Evolutionary conservation across 2,329 filamentous ascomycete species (phyloP), one percentile per base, ranked within the genome.

Genomic region (Penicillium sp.): DNA sequence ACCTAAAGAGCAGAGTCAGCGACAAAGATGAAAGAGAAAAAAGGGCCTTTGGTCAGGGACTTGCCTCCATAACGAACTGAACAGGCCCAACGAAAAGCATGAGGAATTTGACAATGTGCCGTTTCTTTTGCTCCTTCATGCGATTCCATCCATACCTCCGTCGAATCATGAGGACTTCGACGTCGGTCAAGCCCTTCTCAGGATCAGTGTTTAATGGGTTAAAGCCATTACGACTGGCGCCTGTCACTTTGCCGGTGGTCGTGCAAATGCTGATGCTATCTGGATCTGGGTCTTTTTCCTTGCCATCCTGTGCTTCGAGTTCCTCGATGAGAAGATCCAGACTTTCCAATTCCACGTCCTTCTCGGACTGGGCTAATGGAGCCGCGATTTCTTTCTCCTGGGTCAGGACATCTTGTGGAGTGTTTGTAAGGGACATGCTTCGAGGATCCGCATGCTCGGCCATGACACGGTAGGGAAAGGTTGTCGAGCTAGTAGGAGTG

Each of bases 51-150:
- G n/a, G n/a, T n/a, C n/a, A 33, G 31, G 3, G 36, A 75, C 84
- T 71, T 74, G 88, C 88, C 86, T 93, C 90, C 91, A 96, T 96
- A 72, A 96, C 91, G 76, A 93, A 93, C 74, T 95, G 91, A 63
- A 96, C 93, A 21, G 92, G 92, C 63, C 92, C 92, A 52, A 94
- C 80, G 74, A 95, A 95, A 79, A 90, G 94, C 66, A 83, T 81
- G 19, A 86, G 68, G 76, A 96, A 95, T 81, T 95, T 94, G 68
- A 94, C 82, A 57, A 92, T 76, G 54, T 92, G 69, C 69, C 92
- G 95, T 77, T 92, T 88, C 78, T 91, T 92, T 79, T 93, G 89
- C 77, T 95, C 90, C 77, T 90, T 92, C 89, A 96, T 91, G 74
- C 91, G 87, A 74, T 96, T 96, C 70, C 90, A 81, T 73, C 91